Percentiles rank a stretch among this genome's conserved stretches.
These are phyloP conservation scores for Lasiosphaeria miniovina DNA, from an alignment of 495 filamentous ascomycete genomes.

Conservation along the genomic window DNA sequence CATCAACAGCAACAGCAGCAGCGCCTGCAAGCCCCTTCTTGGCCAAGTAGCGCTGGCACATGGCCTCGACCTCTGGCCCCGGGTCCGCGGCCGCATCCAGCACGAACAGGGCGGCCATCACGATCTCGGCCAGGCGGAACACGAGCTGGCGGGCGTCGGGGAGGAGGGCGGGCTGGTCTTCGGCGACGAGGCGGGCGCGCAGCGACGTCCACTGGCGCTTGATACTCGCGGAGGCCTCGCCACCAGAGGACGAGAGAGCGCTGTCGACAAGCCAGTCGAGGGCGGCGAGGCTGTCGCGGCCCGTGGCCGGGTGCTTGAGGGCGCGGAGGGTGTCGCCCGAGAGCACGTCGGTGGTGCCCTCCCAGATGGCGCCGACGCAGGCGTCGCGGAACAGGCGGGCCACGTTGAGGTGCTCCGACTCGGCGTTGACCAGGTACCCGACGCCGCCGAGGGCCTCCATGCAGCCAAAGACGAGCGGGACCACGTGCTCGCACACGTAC, in stretches of 20 bases:
- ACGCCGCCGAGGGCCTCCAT: slow-evolving; percentile 75
- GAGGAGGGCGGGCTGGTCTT: slow-evolving; percentile 25
- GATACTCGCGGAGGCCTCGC: neutral
- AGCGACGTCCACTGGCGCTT: slow-evolving; percentile 25
- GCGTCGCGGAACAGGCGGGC: slow-evolving; percentile 63
- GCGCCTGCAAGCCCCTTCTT: slow-evolving; percentile 25
- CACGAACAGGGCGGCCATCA: slow-evolving; percentile 34
- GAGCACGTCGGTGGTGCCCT: slow-evolving; percentile 72
- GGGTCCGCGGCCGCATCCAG: slow-evolving; percentile 27
- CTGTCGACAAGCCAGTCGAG: slow-evolving; percentile 36
- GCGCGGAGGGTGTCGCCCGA: slow-evolving; percentile 59
- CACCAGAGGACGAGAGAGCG: neutral
- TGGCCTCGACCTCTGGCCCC: slow-evolving; percentile 24
- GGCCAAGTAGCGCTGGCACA: slow-evolving; percentile 30
- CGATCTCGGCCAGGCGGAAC: slow-evolving; percentile 33
- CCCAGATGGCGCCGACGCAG: slow-evolving; percentile 65
- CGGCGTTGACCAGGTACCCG: slow-evolving; percentile 63
- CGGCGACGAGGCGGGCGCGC: slow-evolving; percentile 15
- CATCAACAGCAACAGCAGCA: neutral
- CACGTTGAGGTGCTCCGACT: slow-evolving; percentile 61
- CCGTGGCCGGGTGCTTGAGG: slow-evolving; percentile 45
- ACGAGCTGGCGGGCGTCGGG: slow-evolving; percentile 33
- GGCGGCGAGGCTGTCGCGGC: slow-evolving; percentile 37
- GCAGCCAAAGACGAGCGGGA: slow-evolving; percentile 57
- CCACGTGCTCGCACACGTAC: slow-evolving; percentile 49